Evolutionary conservation across 2,329 filamentous ascomycete species (phyloP), one percentile per base, ranked within the genome.

Genomic region (Corniculantispora saksenae): DNA sequence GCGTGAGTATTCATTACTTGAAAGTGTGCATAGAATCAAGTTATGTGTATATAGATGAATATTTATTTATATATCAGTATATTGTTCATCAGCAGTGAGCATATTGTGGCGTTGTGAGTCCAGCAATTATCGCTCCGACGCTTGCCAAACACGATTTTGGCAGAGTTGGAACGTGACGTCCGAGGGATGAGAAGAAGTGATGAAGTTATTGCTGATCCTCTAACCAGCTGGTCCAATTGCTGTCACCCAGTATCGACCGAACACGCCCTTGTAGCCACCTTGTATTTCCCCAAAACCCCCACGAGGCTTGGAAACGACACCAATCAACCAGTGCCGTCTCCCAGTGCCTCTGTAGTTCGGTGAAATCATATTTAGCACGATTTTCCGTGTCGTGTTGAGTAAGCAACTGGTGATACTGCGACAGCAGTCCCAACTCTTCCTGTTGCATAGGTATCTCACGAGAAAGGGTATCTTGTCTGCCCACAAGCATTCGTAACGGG

Each of bases 301-400:
- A 87, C 0, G 83, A 85, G 0, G 84, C 84, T 72, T 87, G 84
- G 61, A 87, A 87, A 7, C 85, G 73, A 66, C 88, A 81, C 89
- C 89, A 91, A 70, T 91, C 89, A 0, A 91, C 87, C 3, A 91
- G 73, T 0, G 89, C 88, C 3, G 82, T 83, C 72, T 91, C 87
- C 87, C 88, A 91, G 69, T 91, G 88, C 23, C 82, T 74, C 6
- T 82, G 71, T 19, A 91, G 84, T 0, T 76, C 70, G 0, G 81
- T 76, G 84, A 86, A 89, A 0, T 79, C 75, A 63, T 90, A 91
- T 1, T 73, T 58, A 0, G 38, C 19, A 0, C 64, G 51, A 0
- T 51, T 58, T 0, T 54, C 51, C 29, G 2, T 65, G n/a, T 1
- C 64, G 63, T 1, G 47, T 53, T 1, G 61, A 48, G 2, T 9